Evolutionary conservation across 805 yeast species (phyloP).

Genomic region (Myxozyma melibiosi): DNA sequence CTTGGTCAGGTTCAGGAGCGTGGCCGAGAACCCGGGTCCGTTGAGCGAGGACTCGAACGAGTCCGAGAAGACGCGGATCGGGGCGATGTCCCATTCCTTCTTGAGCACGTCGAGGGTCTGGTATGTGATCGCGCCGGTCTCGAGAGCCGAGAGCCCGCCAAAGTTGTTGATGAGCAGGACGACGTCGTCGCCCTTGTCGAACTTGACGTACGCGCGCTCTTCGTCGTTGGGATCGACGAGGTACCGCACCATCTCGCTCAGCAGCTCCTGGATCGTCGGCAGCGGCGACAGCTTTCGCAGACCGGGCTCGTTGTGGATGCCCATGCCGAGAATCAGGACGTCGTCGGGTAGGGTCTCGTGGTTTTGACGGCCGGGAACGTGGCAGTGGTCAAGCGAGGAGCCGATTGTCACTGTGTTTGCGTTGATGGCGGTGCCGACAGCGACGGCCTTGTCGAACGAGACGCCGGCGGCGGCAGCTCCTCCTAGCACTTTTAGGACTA

Average conservation of each 20-base stretch:
- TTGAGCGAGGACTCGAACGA: constrained; percentile 85
- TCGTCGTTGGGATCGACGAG: constrained; percentile 63
- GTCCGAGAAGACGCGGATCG: constrained; percentile 71
- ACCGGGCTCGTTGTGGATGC: constrained; percentile 95
- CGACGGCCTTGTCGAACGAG: constrained; percentile 55
- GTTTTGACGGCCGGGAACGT: constrained; percentile 76
- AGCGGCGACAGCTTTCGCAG: constrained; percentile 63
- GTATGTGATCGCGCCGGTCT: constrained; percentile 54
- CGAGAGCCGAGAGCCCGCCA: constrained; percentile 86
- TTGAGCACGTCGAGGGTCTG: constrained; percentile 36
- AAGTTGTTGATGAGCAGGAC: constrained; percentile 77
- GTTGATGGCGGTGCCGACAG: constrained; percentile 62
- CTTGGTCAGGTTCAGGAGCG: constrained; percentile 69
- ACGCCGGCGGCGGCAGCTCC: constrained; percentile 59
- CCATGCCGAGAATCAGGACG: constrained; percentile 90
- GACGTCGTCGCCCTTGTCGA: constrained; percentile 63
- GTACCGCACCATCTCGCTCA: constrained; percentile 59
- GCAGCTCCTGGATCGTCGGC: constrained; percentile 66
- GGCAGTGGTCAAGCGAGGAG: constrained; percentile 84
- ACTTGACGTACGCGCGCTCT: constrained; percentile 81
- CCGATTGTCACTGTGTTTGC: constrained; percentile 80
- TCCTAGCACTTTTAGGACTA: constrained; percentile 80
- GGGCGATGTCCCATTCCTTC: constrained; percentile 56
- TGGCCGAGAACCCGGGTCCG: constrained; percentile 91
- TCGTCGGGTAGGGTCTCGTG: constrained; percentile 55